phyloP scores from a whole-genome alignment of 164 flowering plant genomes.

The Macadamia integrifolia region DNA sequence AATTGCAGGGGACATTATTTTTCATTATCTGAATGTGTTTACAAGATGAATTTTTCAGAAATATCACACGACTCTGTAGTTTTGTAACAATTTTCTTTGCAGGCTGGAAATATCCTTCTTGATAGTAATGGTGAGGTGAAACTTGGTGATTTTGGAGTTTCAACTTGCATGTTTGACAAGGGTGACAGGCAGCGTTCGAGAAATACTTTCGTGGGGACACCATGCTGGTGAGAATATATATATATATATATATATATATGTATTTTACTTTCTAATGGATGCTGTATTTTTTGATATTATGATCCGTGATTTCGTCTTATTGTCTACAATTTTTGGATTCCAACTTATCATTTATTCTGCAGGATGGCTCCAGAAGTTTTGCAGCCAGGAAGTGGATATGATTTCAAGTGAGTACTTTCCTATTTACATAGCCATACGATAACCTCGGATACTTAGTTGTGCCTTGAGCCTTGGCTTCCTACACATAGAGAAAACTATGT shows the following conservation, averaged over 20 bases:
- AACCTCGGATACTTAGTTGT: background rate
- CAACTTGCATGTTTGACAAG: constrained; percentile 93
- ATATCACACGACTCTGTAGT: background rate
- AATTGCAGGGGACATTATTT: background rate
- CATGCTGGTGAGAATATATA: constrained; percentile 72
- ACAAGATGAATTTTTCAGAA: background rate
- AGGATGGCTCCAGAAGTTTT: constrained; percentile 99
- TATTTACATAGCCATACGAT: background rate
- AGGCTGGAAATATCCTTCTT: constrained; percentile 97
- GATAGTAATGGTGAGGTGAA: constrained; percentile 76
- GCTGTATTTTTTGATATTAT: background rate
- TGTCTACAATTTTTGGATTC: no score
- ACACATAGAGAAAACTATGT: background rate
- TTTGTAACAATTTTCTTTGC: constrained; percentile 15
- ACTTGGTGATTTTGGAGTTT: constrained; percentile 98
- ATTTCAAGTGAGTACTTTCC: constrained; percentile 73
- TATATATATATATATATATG: background rate
- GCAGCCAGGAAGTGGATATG: constrained; percentile 96
- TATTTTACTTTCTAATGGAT: background rate
- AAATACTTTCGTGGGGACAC: constrained; percentile 98
- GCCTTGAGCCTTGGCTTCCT: background rate
- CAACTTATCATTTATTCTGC: constrained; percentile 8
- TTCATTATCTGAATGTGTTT: background rate
- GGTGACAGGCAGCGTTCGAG: constrained; percentile 93
- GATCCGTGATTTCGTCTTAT: background rate